Conservation (phyloP, 169 alveolate genomes). For the Plasmodium reichenowi region DNA sequence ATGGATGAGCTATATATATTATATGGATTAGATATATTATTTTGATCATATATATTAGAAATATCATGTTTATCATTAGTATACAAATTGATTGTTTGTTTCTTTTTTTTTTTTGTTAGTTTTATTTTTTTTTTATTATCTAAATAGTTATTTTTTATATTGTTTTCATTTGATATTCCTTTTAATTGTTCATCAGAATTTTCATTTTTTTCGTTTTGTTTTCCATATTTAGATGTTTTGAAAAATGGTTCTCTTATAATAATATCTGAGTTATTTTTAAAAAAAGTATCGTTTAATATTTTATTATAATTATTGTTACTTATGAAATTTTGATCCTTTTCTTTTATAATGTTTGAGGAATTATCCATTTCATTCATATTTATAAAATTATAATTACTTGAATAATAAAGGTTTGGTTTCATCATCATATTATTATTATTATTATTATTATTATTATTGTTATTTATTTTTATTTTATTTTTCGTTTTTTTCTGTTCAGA, state of each 20-base stretch:
- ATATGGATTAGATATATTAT: too few relatives aligned
- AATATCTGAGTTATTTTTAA: slow-evolving; percentile 3
- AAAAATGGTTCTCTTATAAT: slow-evolving; percentile 10
- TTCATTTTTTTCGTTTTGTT: background rate
- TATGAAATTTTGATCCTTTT: background rate
- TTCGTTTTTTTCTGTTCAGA: too few relatives aligned
- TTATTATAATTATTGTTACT: background rate
- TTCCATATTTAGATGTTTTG: slow-evolving; percentile 10
- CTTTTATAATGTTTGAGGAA: background rate
- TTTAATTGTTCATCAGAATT: background rate
- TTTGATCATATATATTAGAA: background rate
- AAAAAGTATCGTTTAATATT: background rate
- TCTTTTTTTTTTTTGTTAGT: slow-evolving; percentile 32
- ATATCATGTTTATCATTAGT: background rate
- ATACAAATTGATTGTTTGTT: background rate
- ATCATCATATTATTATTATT: too few relatives aligned
- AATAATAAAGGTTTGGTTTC: background rate
- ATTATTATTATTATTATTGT: too few relatives aligned
- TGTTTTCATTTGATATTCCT: background rate
- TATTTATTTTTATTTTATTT: too few relatives aligned
- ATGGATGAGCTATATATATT: too few relatives aligned
- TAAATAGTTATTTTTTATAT: background rate
- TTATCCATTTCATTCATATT: slow-evolving; percentile 4
- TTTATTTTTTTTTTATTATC: slow-evolving; percentile 23
- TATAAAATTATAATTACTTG: slow-evolving; percentile 1